These are phyloP conservation scores for Rickenella mellea DNA, from an alignment of 768 basidiomycete species.

Conservation along the genomic window DNA sequence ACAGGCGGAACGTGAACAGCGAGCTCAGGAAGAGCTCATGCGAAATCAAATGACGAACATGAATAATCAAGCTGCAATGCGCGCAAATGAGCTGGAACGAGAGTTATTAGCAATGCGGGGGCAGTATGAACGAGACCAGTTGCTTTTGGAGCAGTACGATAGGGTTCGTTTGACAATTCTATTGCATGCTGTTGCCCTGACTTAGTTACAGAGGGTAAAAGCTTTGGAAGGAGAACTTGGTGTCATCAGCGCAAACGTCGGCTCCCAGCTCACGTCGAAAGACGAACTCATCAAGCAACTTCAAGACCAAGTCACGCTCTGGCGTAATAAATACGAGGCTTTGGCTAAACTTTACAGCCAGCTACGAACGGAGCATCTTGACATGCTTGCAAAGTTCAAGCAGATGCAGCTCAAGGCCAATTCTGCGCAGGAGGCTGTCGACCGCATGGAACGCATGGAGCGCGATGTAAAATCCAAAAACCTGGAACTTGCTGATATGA, in stretches of 20 bases:
- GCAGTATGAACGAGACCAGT: constrained; percentile 96
- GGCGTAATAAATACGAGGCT: constrained; percentile 98
- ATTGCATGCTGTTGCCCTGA: constrained; percentile 7
- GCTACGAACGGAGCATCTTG: constrained; percentile 92
- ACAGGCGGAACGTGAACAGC: constrained; percentile 81
- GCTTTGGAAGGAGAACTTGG: constrained; percentile 84
- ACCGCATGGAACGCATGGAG: constrained; percentile 99
- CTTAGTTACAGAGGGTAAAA: constrained; percentile 70
- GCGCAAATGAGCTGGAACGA: constrained; percentile 76
- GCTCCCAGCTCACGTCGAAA: constrained; percentile 81
- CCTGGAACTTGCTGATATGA: constrained; percentile 96
- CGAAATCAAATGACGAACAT: constrained; percentile 77
- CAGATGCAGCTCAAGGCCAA: constrained; percentile 96
- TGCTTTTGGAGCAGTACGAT: constrained; percentile 96
- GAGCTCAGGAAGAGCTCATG: constrained; percentile 83
- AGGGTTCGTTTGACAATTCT: constrained; percentile 42
- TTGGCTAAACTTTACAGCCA: constrained; percentile 98
- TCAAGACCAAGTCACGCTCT: constrained; percentile 91
- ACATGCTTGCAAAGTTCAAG: constrained; percentile 96
- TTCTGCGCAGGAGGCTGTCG: constrained; percentile 95
- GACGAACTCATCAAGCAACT: constrained; percentile 93
- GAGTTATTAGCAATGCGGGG: constrained; percentile 90
- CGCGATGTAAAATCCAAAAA: constrained; percentile 98
- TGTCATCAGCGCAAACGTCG: constrained; percentile 65
- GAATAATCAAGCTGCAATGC: constrained; percentile 67